Percentiles rank a stretch among this genome's conserved stretches.
Conservation (phyloP, 345 rosid genomes). For the Moricandia arvensis region DNA sequence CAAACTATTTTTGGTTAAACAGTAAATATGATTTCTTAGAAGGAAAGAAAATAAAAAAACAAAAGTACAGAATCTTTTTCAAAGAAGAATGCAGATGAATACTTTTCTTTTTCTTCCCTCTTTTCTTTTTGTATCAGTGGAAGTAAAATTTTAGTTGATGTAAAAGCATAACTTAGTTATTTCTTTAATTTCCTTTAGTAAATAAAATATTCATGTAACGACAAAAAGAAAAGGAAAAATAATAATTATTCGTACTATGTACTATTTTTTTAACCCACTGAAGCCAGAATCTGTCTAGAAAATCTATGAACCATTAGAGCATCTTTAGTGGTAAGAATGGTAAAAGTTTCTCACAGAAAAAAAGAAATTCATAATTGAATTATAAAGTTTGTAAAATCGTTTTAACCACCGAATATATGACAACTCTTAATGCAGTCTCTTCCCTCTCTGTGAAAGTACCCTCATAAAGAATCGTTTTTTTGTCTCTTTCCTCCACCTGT, state of each 20-base stretch:
- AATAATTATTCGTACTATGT: slow-evolving; percentile 3
- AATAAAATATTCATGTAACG: slow-evolving; percentile 13
- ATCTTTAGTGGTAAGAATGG: too few relatives aligned
- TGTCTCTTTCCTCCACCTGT: too few relatives aligned
- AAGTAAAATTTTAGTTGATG: neutral
- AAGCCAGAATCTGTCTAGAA: slow-evolving; percentile 25
- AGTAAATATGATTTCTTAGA: slow-evolving; percentile 12
- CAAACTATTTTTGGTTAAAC: neutral
- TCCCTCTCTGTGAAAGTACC: too few relatives aligned
- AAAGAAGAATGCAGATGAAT: slow-evolving; percentile 19
- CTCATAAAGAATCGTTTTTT: too few relatives aligned
- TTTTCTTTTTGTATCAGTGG: neutral
- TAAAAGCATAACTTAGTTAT: neutral
- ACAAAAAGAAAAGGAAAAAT: neutral
- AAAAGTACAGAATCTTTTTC: slow-evolving; percentile 3
- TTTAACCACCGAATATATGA: too few relatives aligned
- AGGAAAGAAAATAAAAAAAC: slow-evolving; percentile 8
- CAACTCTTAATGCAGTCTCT: too few relatives aligned
- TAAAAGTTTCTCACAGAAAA: too few relatives aligned
- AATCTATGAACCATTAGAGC: slow-evolving; percentile 18
- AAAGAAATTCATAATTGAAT: too few relatives aligned
- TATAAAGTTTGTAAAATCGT: too few relatives aligned
- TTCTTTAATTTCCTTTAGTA: slow-evolving; percentile 12
- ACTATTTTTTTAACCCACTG: neutral
- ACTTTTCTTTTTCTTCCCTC: neutral